Conservation (phyloP, 2,329 filamentous ascomycete genomes). For the Harringtonia lauricola region DNA sequence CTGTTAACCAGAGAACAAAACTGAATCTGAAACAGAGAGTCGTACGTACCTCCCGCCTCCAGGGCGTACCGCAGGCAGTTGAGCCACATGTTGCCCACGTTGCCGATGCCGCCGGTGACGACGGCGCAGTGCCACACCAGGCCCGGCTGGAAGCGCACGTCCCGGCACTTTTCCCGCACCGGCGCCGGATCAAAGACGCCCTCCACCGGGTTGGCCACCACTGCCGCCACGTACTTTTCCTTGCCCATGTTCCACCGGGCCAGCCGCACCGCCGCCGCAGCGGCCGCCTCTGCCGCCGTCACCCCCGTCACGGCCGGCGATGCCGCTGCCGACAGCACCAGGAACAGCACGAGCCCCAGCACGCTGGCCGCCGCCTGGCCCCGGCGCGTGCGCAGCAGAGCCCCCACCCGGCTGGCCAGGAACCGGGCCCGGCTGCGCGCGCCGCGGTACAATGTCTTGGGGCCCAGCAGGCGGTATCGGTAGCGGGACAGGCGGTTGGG, state of each 20-base stretch:
- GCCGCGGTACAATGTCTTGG: too few species aligned
- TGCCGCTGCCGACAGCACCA: not conserved
- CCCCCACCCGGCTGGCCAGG: not conserved
- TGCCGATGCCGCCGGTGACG: slow-evolving; percentile 24
- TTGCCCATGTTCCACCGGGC: slow-evolving; percentile 2
- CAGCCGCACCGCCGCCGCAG: not conserved
- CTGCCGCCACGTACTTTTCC: slow-evolving; percentile 10
- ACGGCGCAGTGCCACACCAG: slow-evolving; percentile 25
- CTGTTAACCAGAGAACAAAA: not conserved
- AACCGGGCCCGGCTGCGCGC: too few species aligned
- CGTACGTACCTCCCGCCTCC: slow-evolving; percentile 12
- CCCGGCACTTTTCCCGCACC: slow-evolving; percentile 15
- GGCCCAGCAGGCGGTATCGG: too few species aligned
- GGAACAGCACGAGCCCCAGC: not conserved
- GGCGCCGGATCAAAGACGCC: slow-evolving; percentile 11
- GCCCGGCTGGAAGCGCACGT: slow-evolving; percentile 19
- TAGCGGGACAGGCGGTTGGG: too few species aligned
- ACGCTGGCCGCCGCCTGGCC: not conserved
- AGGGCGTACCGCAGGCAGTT: slow-evolving; percentile 26
- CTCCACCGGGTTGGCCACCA: slow-evolving; percentile 11
- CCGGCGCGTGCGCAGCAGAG: not conserved
- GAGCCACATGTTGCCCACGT: slow-evolving; percentile 22
- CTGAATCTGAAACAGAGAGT: not conserved
- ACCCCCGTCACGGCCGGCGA: not conserved
- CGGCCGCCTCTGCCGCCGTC: not conserved